Evolutionary conservation across 345 rosid species (phyloP).

Genomic region (Bruguiera sexangula): DNA sequence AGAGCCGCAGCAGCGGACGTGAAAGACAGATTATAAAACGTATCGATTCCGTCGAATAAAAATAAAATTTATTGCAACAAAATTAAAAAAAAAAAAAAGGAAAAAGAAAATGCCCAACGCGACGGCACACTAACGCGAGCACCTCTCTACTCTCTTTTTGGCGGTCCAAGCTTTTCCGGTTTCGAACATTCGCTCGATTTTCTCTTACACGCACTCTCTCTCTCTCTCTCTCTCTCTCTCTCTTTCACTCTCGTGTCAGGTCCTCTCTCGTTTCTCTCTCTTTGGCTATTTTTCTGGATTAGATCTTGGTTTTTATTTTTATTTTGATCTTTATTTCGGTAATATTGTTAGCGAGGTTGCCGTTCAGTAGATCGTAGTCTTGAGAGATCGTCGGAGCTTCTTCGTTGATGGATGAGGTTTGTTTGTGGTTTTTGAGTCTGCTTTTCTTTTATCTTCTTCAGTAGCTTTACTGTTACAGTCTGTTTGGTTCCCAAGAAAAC

Average conservation of each 20-base stretch:
- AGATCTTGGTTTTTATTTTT: conserved; percentile 12
- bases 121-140: too few relatives aligned
- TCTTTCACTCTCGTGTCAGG: neutral
- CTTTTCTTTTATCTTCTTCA: neutral
- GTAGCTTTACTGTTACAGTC: neutral
- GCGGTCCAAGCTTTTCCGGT: conserved; percentile 33
- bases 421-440: neutral
- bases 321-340: neutral
- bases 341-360: neutral
- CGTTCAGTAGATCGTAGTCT: conserved; percentile 30
- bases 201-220: conserved; percentile 18
- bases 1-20: conserved; percentile 26
- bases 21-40: conserved; percentile 21
- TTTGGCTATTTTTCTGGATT: neutral
- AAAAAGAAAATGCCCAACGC: too few relatives aligned
- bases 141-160: conserved; percentile 12
- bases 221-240: conserved; percentile 4
- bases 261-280: neutral
- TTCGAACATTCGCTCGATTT: conserved; percentile 40
- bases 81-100: too few relatives aligned
- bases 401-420: conserved; percentile 36
- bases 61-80: neutral
- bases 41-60: conserved; percentile 35
- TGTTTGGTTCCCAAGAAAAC: conserved; percentile 38
- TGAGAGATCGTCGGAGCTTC: conserved; percentile 10